Conservation (phyloP, 148 eudicot genomes). For the Drosera capensis region DNA sequence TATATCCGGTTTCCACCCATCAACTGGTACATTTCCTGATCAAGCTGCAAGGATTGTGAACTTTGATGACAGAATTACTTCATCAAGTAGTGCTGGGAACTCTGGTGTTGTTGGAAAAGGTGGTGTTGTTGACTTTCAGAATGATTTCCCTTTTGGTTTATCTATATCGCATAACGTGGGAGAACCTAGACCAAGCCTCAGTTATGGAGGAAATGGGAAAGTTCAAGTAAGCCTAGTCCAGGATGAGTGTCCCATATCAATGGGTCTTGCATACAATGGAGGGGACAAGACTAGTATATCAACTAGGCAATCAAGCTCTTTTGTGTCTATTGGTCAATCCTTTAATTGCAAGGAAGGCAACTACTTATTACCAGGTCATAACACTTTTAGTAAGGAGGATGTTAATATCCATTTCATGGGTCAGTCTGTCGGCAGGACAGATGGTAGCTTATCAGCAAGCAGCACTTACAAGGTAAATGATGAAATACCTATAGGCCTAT, state of each 20-base stretch:
- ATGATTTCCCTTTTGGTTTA: conserved; percentile 27
- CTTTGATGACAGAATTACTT: conserved; percentile 32
- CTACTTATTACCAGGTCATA: conserved; percentile 14
- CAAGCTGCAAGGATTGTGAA: conserved; percentile 17
- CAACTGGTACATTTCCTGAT: conserved; percentile 26
- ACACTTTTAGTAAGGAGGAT: conserved; percentile 15
- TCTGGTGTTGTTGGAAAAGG: conserved; percentile 23
- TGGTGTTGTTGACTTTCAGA: conserved; percentile 27
- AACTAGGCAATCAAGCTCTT: conserved; percentile 17
- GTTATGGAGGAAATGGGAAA: conserved; percentile 42
- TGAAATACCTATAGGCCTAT: conserved; percentile 15
- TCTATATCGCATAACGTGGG: conserved; percentile 35
- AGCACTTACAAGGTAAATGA: conserved; percentile 11
- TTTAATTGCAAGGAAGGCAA: conserved; percentile 14
- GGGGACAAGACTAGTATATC: conserved; percentile 14
- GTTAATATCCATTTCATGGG: neutral
- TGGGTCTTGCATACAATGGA: conserved; percentile 29
- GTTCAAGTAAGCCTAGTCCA: conserved; percentile 61
- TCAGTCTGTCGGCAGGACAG: neutral
- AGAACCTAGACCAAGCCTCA: conserved; percentile 27
- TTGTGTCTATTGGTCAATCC: conserved; percentile 28
- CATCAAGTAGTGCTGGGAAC: conserved; percentile 18
- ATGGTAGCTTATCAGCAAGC: neutral
- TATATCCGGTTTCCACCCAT: conserved; percentile 28
- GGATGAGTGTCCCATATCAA: conserved; percentile 23